Base-by-base conservation (phyloP, 1,139 yeast species). In the Waltiozyma sp. region DNA sequence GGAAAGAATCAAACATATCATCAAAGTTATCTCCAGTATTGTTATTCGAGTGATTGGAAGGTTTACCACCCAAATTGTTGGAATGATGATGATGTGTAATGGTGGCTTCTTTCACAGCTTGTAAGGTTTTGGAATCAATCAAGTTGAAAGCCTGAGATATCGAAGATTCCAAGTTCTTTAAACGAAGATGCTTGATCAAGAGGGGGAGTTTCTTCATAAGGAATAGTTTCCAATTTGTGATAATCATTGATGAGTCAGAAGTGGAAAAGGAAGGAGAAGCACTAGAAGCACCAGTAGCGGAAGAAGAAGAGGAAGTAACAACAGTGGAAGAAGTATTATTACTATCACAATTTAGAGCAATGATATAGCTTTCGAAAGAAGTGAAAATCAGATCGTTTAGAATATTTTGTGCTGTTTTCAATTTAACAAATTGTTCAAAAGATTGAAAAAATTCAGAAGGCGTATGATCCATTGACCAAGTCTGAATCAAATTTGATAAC, bases 1-100 rank as follows among this genome's bases (percentile, higher is more conserved):
- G 73, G 47, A 69, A 70, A 0, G 68, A 59, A 1, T 68, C 54
- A 46, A 68, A 68, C 64, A 69, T 68, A 28, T 69, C 72, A 50
- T 69, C 74, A 44, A 61, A 59, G 43, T 61, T 60, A 33, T 26
- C n/a, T 10, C 28, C 19, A 8, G 13, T 28, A 9, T 11, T 39
- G n/a, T 10, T 7, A 19, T 35, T 35, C n/a, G n/a, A n/a, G 36
- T 15, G 28, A 19, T 23, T 33, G 34, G 31, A 28, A 19, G 37
- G 34, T 13, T 11, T 21, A 34, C 39, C 37, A 13, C 28, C 40
- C n/a, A n/a, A n/a, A 24, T 40, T 40, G 13, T 31, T 14, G 14
- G 23, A 24, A 14, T 41, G 41, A 19, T 45, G 49, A 4, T 13
- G 28, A 13, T 26, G 28, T n/a, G 18, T 31, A 5, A 48, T 44